Percentiles rank a stretch among this genome's conserved stretches.
These are phyloP conservation scores for Chenopodium formosanum DNA, from an alignment of 148 eudicot species.

Conservation along the genomic window DNA sequence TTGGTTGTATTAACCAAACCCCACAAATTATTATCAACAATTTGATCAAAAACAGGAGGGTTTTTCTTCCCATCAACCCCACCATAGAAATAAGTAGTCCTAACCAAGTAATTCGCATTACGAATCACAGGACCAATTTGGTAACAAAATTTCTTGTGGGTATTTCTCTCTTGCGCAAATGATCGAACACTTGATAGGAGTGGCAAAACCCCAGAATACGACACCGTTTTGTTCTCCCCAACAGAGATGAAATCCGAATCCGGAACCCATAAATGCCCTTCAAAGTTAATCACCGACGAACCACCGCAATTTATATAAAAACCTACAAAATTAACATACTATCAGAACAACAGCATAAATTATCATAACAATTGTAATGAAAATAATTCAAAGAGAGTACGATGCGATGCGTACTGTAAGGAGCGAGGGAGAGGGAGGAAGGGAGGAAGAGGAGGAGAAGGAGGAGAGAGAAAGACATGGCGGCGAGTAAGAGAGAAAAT, in stretches of 20 bases:
- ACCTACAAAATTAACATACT: slow-evolving; percentile 29
- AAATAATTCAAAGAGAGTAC: neutral
- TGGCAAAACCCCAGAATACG: slow-evolving; percentile 30
- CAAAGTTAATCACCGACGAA: slow-evolving; percentile 19
- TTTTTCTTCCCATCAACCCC: slow-evolving; percentile 54
- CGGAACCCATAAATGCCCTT: slow-evolving; percentile 58
- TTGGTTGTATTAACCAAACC: slow-evolving; percentile 73
- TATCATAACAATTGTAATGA: neutral
- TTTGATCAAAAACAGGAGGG: slow-evolving; percentile 92
- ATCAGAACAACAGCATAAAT: neutral
- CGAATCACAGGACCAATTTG: slow-evolving; percentile 51
- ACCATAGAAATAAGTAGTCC: slow-evolving; percentile 85
- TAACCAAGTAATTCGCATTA: slow-evolving; percentile 51
- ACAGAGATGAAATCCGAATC: slow-evolving; percentile 46
- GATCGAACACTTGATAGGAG: slow-evolving; percentile 64
- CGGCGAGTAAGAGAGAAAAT: neutral
- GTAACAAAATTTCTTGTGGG: slow-evolving; percentile 72
- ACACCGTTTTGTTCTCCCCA: slow-evolving; percentile 46
- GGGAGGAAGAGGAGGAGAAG: slow-evolving; percentile 29
- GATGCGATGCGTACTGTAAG: slow-evolving; percentile 38
- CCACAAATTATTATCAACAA: slow-evolving; percentile 86
- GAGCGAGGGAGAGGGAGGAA: slow-evolving; percentile 45
- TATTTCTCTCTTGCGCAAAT: slow-evolving; percentile 46
- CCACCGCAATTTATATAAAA: slow-evolving; percentile 71
- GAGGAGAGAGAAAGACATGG: slow-evolving; percentile 30